These are phyloP conservation scores for Diaporthe capsici DNA, from an alignment of 2,329 filamentous ascomycete genomes.

Conservation along the genomic window DNA sequence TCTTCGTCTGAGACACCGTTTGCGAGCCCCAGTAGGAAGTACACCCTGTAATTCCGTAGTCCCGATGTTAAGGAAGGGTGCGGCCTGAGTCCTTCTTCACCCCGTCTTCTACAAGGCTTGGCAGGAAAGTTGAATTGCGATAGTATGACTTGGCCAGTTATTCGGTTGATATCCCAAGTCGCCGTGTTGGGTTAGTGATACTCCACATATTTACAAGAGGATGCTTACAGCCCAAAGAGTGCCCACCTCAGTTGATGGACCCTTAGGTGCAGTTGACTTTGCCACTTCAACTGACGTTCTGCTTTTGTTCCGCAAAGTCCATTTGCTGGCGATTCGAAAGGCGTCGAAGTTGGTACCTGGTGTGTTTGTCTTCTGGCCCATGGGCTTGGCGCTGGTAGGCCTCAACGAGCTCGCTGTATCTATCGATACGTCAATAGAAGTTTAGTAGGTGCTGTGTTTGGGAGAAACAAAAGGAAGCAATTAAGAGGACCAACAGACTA, in stretches of 20 bases:
- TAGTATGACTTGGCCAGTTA: not conserved
- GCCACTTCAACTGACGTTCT: too few relatives aligned
- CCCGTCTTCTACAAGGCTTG: too few relatives aligned
- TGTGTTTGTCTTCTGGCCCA: too few relatives aligned
- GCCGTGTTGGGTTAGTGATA: not conserved
- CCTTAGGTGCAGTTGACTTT: not conserved
- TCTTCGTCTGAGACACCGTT: not conserved
- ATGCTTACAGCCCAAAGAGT: not conserved
- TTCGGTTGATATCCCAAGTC: not conserved
- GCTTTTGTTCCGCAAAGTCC: not conserved
- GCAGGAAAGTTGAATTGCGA: not conserved
- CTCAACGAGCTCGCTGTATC: too few relatives aligned
- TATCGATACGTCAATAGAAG: too few relatives aligned
- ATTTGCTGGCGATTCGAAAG: too few relatives aligned
- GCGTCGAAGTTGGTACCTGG: too few relatives aligned
- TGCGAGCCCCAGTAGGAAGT: not conserved
- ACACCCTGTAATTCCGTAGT: not conserved
- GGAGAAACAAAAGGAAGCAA: too few relatives aligned
- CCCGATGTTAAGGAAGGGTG: not conserved
- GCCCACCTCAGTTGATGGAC: not conserved
- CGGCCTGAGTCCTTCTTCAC: not conserved
- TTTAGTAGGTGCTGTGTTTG: too few relatives aligned
- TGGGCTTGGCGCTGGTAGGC: too few relatives aligned
- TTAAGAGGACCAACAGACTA: too few relatives aligned
- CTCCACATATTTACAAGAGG: not conserved